Evolutionary conservation across 768 basidiomycete genomes (phyloP), one percentile per base, ranked within the genome.

Genomic region (Tylopilus sp.): DNA sequence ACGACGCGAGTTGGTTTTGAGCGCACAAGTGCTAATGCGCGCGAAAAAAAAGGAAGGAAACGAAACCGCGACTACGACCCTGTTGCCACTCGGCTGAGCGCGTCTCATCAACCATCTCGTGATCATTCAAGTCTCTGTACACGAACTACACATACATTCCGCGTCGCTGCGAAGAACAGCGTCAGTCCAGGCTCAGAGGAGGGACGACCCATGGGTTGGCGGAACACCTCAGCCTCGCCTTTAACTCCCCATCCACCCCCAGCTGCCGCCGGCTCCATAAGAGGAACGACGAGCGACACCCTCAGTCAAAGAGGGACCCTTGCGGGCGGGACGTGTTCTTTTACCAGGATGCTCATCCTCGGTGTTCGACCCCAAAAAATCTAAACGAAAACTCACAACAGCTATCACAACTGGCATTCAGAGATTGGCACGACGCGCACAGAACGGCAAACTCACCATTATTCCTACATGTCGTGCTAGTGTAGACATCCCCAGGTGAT

Each of bases 331-430:
- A 75, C 87, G 83, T 73, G 82, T 92, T 68, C 80, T 75, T 86
- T 92, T 91, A 92, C 89, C 89, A 92, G 89, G 85, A 75, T 85
- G 80, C 72, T 91, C 88, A 68, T 92, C 89, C 68, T 79, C 66
- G 86, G 81, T 76, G 64, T 69, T 53, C 57, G 53, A 62, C 52
- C 60, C 50, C 59, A 46, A 57, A 30, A 40, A 31, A 29, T 52
- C 54, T 56, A 41, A 14, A 48, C 36, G 16, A 58, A 46, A 24
- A 50, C 72, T 72, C 63, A 75, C 42, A 6, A 19, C 13, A 9
- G 25, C 16, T 11, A 16, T 12, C 37, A 12, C 37, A 22, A 17
- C 54, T 56, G 34, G n/a, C 19, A n/a, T 19, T 58, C 51, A 62
- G 45, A 42, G 16, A 36, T n/a, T 21, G n/a, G 19, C 29, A 37